Conservation (phyloP, 345 rosid genomes). For the Rhodomyrtus tomentosa region DNA sequence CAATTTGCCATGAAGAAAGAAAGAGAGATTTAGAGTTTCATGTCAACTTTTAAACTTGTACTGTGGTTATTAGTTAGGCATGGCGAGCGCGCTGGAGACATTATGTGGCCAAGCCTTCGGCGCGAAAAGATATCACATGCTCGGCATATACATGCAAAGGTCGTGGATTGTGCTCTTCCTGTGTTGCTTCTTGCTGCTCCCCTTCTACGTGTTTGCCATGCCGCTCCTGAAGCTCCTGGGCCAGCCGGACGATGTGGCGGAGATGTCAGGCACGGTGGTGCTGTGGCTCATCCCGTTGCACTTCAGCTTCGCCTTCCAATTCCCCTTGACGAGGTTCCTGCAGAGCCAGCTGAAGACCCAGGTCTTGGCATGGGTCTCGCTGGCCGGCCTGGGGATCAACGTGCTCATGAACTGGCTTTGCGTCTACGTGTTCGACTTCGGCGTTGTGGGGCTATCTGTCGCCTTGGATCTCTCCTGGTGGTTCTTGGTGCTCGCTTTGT, state of each 20-base stretch:
- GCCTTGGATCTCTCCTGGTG: slow-evolving; percentile 30
- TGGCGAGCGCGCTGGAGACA: slow-evolving; percentile 18
- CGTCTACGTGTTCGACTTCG: slow-evolving; percentile 10
- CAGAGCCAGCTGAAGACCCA: slow-evolving; percentile 29
- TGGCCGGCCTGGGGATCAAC: slow-evolving; percentile 13
- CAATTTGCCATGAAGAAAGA: neutral
- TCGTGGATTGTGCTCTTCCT: slow-evolving; percentile 10
- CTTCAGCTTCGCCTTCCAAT: slow-evolving; percentile 34
- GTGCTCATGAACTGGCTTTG: slow-evolving; percentile 15
- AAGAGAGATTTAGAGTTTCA: neutral
- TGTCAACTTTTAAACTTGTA: neutral
- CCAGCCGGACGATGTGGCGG: slow-evolving; percentile 28
- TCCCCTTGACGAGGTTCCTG: slow-evolving; percentile 28
- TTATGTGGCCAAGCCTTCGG: slow-evolving; percentile 15
- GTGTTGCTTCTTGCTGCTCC: slow-evolving; percentile 7
- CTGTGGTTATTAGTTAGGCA: slow-evolving; percentile 1
- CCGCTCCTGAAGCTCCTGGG: slow-evolving; percentile 11
- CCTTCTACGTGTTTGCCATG: slow-evolving; percentile 7
- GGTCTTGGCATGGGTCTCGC: slow-evolving; percentile 25
- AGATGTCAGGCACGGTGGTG: slow-evolving; percentile 18
- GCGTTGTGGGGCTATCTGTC: slow-evolving; percentile 21
- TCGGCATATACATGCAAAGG: slow-evolving; percentile 15
- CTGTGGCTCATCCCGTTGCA: slow-evolving; percentile 26
- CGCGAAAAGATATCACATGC: slow-evolving; percentile 8
- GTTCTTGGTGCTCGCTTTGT: slow-evolving; percentile 13